Evolutionary conservation across 2,329 filamentous ascomycete species (phyloP).

Genomic region (Dothideomycetes sp.): DNA sequence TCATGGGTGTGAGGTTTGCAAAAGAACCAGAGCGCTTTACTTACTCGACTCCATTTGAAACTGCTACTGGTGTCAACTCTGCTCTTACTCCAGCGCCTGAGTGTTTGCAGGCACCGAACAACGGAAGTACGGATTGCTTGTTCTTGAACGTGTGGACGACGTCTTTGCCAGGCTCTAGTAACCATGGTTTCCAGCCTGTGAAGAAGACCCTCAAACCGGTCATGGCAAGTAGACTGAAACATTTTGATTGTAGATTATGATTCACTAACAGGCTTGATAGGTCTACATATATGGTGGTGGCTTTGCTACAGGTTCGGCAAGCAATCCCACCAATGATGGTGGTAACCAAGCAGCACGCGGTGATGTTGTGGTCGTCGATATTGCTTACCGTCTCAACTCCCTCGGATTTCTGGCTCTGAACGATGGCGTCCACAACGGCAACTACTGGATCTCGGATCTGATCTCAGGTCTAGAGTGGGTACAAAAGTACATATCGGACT

Average conservation of each 20-base stretch:
- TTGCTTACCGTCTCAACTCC: constrained; percentile 34
- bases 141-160: constrained; percentile 34
- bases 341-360: constrained; percentile 38
- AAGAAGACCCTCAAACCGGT: constrained; percentile 34
- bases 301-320: constrained; percentile 33
- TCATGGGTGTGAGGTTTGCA: constrained; percentile 18
- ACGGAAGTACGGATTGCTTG: constrained; percentile 26
- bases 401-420: constrained; percentile 28
- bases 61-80: constrained; percentile 14
- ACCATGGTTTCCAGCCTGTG: no score
- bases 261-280: no score
- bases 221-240: no score
- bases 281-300: constrained; percentile 31
- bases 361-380: constrained; percentile 36
- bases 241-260: no score
- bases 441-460: constrained; percentile 43
- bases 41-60: constrained; percentile 15
- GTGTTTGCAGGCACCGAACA: constrained; percentile 16
- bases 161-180: constrained; percentile 21
- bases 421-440: constrained; percentile 39
- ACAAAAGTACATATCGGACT: constrained; percentile 13
- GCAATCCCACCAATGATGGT: constrained; percentile 38
- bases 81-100: constrained; percentile 16
- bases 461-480: constrained; percentile 37
- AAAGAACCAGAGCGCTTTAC: constrained; percentile 18